Evolutionary conservation across 73 alveolate species (phyloP).

Genomic region (Paramecium octaurelia): DNA sequence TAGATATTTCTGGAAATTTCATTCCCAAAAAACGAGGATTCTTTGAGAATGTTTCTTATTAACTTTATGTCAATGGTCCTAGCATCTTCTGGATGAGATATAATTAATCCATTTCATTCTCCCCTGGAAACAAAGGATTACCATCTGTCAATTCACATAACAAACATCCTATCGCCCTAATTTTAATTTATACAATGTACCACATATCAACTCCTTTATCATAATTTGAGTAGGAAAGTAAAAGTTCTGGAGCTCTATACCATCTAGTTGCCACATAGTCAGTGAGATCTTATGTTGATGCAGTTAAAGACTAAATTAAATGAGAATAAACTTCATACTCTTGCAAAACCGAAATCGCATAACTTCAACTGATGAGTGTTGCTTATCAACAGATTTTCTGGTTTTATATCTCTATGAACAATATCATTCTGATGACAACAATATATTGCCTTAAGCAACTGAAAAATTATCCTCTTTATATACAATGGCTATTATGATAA

Average conservation of each 20-base stretch:
- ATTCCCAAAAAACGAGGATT: slow-evolving; percentile 89
- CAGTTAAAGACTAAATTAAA: background rate
- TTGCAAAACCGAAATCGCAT: slow-evolving; percentile 56
- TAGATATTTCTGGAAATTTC: slow-evolving; percentile 85
- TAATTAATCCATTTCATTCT: slow-evolving; percentile 86
- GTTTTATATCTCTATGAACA: slow-evolving; percentile 55
- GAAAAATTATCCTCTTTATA: slow-evolving; percentile 45
- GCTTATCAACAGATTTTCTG: slow-evolving; percentile 35
- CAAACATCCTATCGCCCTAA: slow-evolving; percentile 93
- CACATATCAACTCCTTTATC: slow-evolving; percentile 85
- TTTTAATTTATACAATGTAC: background rate
- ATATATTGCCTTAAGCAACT: slow-evolving; percentile 61
- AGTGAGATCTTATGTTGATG: slow-evolving; percentile 44
- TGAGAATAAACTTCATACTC: slow-evolving; percentile 51
- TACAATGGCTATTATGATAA: slow-evolving; percentile 36
- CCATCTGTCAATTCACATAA: slow-evolving; percentile 95
- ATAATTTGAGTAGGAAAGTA: slow-evolving; percentile 61
- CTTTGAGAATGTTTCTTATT: slow-evolving; percentile 77
- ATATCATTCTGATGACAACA: slow-evolving; percentile 60
- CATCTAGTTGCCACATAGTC: slow-evolving; percentile 83
- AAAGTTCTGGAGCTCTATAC: slow-evolving; percentile 81
- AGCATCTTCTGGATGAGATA: slow-evolving; percentile 80
- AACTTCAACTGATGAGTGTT: background rate
- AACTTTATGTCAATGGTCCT: slow-evolving; percentile 81
- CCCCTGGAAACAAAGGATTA: slow-evolving; percentile 94